phyloP scores from a whole-genome alignment of 768 basidiomycete genomes.

The Sarcodon sp. region DNA sequence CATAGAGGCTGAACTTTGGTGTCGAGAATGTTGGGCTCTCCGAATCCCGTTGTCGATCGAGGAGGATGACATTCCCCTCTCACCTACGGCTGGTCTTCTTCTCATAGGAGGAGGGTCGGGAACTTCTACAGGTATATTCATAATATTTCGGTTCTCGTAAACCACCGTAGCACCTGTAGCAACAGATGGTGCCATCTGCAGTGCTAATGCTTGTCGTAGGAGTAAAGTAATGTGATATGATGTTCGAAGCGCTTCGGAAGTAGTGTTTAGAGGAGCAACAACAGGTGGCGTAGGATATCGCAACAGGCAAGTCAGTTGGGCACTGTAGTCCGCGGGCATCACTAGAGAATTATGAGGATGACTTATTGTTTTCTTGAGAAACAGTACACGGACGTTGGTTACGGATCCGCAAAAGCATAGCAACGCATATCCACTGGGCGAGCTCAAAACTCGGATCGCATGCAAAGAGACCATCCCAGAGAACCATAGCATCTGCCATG shows the following conservation, averaged over 20 bases:
- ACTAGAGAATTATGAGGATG: slow-evolving; percentile 33
- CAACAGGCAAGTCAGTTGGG: slow-evolving; percentile 70
- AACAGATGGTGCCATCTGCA: slow-evolving; percentile 65
- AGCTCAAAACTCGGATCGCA: slow-evolving; percentile 70
- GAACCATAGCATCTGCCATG: slow-evolving; percentile 63
- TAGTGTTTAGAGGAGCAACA: slow-evolving; percentile 1
- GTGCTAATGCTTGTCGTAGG: slow-evolving; percentile 68
- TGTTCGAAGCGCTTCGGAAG: neutral
- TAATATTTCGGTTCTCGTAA: slow-evolving; percentile 68
- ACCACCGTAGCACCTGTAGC: slow-evolving; percentile 67
- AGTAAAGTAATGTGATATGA: slow-evolving; percentile 54
- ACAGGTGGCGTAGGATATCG: slow-evolving; percentile 63
- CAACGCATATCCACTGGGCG: slow-evolving; percentile 80
- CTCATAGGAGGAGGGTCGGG: slow-evolving; percentile 30
- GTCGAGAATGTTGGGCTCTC: neutral
- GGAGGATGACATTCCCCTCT: slow-evolving; percentile 16
- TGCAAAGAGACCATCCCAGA: slow-evolving; percentile 97
- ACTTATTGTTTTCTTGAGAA: neutral
- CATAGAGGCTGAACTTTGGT: slow-evolving; percentile 21
- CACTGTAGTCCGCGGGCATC: slow-evolving; percentile 76
- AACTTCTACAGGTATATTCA: slow-evolving; percentile 62
- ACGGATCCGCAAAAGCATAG: slow-evolving; percentile 91
- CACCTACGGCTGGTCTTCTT: slow-evolving; percentile 20
- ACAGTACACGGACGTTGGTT: slow-evolving; percentile 53
- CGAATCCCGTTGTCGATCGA: neutral